These are phyloP conservation scores for Phlegmacium glaucopus DNA, from an alignment of 768 basidiomycete genomes.

Conservation along the genomic window DNA sequence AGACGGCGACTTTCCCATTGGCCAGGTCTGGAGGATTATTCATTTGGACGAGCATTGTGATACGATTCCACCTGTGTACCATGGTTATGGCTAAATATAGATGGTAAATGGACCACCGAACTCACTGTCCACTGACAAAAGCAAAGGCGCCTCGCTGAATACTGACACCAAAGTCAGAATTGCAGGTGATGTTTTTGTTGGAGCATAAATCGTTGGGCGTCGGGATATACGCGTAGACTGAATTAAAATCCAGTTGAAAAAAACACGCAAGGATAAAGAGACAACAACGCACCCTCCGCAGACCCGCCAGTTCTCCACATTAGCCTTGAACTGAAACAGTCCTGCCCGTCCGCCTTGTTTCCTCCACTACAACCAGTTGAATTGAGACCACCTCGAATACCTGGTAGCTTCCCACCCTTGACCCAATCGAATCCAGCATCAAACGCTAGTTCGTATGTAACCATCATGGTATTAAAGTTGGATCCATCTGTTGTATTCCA, in stretches of 20 bases:
- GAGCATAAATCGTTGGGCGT: constrained; percentile 57
- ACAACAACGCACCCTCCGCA: constrained; percentile 59
- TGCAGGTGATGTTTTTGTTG: constrained; percentile 55
- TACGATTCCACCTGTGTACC: constrained; percentile 55
- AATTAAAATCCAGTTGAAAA: neutral
- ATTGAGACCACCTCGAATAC: constrained; percentile 65
- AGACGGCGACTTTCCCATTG: constrained; percentile 73
- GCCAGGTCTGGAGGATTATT: constrained; percentile 65
- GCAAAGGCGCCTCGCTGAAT: constrained; percentile 63
- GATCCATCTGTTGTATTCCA: constrained; percentile 63
- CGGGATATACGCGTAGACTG: constrained; percentile 83
- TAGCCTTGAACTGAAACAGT: constrained; percentile 70
- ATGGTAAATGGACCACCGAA: constrained; percentile 10
- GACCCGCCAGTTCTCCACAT: constrained; percentile 71
- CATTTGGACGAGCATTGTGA: constrained; percentile 75
- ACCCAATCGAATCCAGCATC: constrained; percentile 65
- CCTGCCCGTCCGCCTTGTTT: constrained; percentile 52
- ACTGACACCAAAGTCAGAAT: constrained; percentile 75
- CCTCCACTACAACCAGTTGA: constrained; percentile 70
- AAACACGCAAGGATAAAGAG: constrained; percentile 10
- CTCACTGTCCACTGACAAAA: constrained; percentile 63
- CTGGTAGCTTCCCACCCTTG: constrained; percentile 75
- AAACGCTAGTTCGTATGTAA: constrained; percentile 76
- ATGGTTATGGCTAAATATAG: constrained; percentile 1
- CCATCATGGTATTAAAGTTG: constrained; percentile 61